Percentiles rank a stretch among this genome's conserved stretches.
Evolutionary conservation across 495 filamentous ascomycete species (phyloP).

Genomic region (Cercophora sp.): DNA sequence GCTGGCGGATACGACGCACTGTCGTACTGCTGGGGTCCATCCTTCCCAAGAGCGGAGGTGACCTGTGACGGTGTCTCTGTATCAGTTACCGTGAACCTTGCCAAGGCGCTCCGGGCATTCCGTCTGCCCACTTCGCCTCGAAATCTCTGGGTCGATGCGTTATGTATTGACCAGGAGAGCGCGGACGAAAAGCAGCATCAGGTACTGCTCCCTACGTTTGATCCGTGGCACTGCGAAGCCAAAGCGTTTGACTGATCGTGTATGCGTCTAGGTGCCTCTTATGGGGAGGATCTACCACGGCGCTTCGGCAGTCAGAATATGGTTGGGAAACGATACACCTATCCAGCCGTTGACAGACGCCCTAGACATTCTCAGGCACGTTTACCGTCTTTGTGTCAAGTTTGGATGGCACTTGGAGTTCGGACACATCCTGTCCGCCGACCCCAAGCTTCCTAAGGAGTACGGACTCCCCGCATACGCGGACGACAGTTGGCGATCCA

Average conservation of each 20-base stretch:
- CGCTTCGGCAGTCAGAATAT: neutral
- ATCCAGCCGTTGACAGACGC: neutral
- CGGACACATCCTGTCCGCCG: neutral
- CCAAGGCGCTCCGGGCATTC: neutral
- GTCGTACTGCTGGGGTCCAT: neutral
- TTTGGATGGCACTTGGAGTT: neutral
- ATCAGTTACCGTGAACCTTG: neutral
- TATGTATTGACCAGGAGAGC: neutral
- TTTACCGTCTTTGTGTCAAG: neutral
- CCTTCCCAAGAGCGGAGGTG: neutral
- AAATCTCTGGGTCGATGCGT: neutral
- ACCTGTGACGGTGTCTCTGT: neutral
- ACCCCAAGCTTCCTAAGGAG: neutral
- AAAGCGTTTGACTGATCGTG: no score
- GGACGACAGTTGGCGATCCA: neutral
- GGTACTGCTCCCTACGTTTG: no score
- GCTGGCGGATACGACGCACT: neutral
- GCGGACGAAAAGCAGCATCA: neutral
- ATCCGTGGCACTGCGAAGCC: no score
- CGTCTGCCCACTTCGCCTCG: neutral
- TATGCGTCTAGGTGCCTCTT: no score
- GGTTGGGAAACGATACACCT: neutral
- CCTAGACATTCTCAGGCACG: neutral
- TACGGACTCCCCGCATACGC: neutral
- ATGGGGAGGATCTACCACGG: neutral